Evolutionary conservation across 2,329 filamentous ascomycete genomes (phyloP).

Genomic region (Epichloe scottii): DNA sequence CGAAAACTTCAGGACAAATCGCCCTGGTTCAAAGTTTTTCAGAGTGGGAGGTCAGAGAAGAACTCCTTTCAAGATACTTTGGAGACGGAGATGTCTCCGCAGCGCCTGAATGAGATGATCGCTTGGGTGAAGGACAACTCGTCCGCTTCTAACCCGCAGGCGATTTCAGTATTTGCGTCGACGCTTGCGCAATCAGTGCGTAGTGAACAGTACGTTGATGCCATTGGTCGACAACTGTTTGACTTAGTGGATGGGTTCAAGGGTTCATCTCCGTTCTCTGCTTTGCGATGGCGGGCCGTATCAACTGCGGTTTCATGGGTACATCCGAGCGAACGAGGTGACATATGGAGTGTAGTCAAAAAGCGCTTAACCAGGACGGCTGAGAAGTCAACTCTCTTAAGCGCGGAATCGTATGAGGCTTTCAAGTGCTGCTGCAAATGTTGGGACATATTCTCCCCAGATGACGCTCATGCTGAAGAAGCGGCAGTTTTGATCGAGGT

Average conservation of each 20-base stretch:
- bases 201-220: constrained; percentile 30
- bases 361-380: constrained; percentile 21
- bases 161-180: constrained; percentile 30
- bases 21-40: constrained; percentile 21
- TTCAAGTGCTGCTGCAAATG: constrained; percentile 26
- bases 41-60: constrained; percentile 6
- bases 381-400: constrained; percentile 19
- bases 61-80: constrained; percentile 17
- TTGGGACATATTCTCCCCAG: constrained; percentile 27
- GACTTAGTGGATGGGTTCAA: constrained; percentile 19
- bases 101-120: constrained; percentile 31
- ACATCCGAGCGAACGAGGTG: constrained; percentile 14
- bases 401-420: constrained; percentile 26
- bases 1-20: constrained; percentile 15
- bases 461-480: constrained; percentile 18
- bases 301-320: constrained; percentile 25
- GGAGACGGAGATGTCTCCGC: constrained; percentile 30
- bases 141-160: constrained; percentile 17
- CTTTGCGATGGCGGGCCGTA: constrained; percentile 29
- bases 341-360: constrained; percentile 22
- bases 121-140: constrained; percentile 27
- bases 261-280: constrained; percentile 17
- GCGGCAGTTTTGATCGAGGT: constrained; percentile 19
- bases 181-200: constrained; percentile 29
- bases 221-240: constrained; percentile 25